phyloP scores from a whole-genome alignment of 2,329 filamentous ascomycete species.

The Ophiostoma sp. region DNA sequence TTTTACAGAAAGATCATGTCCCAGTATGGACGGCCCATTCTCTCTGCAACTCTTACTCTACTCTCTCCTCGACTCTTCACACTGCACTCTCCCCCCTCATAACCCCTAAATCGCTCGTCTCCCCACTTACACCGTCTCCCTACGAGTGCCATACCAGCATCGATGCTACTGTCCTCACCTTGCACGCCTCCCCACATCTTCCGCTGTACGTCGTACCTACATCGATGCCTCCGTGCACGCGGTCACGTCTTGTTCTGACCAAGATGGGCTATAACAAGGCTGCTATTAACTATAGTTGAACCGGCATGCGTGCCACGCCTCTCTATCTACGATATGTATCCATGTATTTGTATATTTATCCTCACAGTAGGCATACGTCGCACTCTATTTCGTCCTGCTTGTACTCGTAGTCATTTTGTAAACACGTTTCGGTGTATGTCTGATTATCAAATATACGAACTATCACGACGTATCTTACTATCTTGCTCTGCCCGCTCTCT shows the following conservation, averaged over 20 bases:
- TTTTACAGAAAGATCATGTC: constrained; percentile 10
- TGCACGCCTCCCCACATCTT: background rate
- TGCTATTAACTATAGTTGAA: background rate
- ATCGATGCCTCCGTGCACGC: background rate
- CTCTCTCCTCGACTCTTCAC: background rate
- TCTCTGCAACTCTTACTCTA: background rate
- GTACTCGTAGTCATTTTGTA: no score
- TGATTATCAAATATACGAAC: no score
- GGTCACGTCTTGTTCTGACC: background rate
- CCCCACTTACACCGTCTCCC: constrained; percentile 20
- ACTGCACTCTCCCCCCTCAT: constrained; percentile 2
- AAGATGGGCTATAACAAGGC: background rate
- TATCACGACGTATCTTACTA: no score
- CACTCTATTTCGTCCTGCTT: no score
- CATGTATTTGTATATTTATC: background rate
- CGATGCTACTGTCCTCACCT: background rate
- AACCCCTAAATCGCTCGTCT: constrained; percentile 13
- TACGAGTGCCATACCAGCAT: background rate
- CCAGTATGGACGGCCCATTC: constrained; percentile 1
- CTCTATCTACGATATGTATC: background rate
- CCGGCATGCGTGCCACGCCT: background rate
- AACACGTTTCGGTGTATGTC: no score
- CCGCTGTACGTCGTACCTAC: background rate
- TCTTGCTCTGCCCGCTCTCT: no score
- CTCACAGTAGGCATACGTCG: no score